phyloP scores from a whole-genome alignment of 176 grass and related monocot species.

The Triticum turgidum region DNA sequence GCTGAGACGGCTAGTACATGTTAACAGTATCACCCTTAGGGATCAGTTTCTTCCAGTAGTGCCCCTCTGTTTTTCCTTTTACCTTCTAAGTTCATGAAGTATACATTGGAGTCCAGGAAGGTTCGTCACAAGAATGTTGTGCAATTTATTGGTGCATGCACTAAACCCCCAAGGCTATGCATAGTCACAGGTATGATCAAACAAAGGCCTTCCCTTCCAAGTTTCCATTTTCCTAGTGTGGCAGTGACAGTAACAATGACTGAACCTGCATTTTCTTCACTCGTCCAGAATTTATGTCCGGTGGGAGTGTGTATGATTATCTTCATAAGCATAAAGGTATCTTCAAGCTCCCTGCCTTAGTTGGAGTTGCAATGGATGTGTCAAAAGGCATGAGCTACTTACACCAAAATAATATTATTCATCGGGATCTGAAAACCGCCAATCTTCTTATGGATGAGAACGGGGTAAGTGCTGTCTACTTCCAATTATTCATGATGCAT shows the following conservation, averaged over 20 bases:
- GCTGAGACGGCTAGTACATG: neutral
- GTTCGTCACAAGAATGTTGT: conserved; percentile 98
- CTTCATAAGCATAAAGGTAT: conserved; percentile 93
- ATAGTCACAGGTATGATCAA: conserved; percentile 84
- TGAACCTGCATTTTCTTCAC: conserved; percentile 12
- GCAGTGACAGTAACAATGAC: neutral
- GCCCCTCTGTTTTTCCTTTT: conserved; percentile 1
- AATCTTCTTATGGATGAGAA: conserved; percentile 99
- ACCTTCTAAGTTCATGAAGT: conserved; percentile 15
- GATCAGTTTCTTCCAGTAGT: conserved; percentile 7
- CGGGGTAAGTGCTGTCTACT: conserved; percentile 47
- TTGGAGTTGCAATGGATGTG: conserved; percentile 93
- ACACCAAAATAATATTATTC: conserved; percentile 99
- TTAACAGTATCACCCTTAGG: neutral
- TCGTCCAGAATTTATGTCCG: conserved; percentile 83
- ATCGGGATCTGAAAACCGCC: conserved; percentile 94
- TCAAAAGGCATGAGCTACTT: conserved; percentile 99
- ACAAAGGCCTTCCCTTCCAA: conserved; percentile 1
- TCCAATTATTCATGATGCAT: conserved; percentile 27
- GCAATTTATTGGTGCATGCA: conserved; percentile 97
- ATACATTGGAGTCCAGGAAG: conserved; percentile 63
- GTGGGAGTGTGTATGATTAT: conserved; percentile 95
- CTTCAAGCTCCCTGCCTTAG: conserved; percentile 83
- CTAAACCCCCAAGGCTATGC: conserved; percentile 77
- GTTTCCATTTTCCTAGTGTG: neutral